phyloP scores from a whole-genome alignment of 148 eudicot species.

The Rhododendron ferrugineum region DNA sequence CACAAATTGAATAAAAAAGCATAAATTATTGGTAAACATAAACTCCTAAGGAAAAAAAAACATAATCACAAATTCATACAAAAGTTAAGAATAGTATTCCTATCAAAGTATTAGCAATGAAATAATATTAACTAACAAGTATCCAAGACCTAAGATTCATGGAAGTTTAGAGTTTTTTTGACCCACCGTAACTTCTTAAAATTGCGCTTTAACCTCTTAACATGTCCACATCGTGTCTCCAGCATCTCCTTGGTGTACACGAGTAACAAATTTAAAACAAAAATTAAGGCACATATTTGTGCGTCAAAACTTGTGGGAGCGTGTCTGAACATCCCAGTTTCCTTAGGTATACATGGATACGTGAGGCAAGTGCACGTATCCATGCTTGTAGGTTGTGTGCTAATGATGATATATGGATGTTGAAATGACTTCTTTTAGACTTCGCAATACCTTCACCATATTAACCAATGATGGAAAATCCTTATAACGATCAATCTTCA shows the following conservation, averaged over 20 bases:
- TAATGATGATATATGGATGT: background rate
- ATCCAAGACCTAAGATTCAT: background rate
- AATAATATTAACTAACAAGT: background rate
- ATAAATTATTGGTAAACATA: background rate
- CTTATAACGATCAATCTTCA: slow-evolving; percentile 52
- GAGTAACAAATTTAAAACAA: background rate
- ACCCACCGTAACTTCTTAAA: background rate
- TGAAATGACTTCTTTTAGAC: slow-evolving; percentile 2
- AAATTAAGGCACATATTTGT: background rate
- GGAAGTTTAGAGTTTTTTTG: background rate
- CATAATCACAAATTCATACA: background rate
- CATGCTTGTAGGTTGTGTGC: background rate
- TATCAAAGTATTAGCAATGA: background rate
- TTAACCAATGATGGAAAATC: background rate
- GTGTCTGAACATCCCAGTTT: background rate
- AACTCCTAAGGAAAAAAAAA: background rate
- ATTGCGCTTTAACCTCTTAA: background rate
- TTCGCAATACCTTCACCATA: background rate
- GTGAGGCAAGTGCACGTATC: background rate
- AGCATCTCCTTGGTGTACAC: background rate
- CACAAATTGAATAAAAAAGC: background rate
- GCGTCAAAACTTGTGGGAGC: background rate
- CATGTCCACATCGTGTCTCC: background rate
- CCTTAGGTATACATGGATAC: background rate
- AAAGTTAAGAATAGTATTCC: background rate